These are phyloP conservation scores for Lantana camara DNA, from an alignment of 257 asterid genomes.

Conservation along the genomic window DNA sequence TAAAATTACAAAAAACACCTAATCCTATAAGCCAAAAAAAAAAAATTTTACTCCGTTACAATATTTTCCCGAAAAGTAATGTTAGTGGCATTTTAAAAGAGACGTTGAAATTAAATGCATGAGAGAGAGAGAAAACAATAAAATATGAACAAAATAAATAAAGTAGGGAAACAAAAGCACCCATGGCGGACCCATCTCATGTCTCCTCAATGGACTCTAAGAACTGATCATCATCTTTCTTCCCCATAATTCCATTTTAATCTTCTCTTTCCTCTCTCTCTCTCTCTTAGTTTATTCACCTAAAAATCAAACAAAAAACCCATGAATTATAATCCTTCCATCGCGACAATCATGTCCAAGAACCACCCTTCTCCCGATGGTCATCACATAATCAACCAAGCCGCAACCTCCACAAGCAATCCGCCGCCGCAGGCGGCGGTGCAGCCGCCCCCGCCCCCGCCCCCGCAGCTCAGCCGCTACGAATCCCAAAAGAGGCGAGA, in stretches of 20 bases:
- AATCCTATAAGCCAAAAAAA: background rate
- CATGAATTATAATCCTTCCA: conserved; percentile 38
- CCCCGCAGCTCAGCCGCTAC: conserved; percentile 65
- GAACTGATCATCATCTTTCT: conserved; percentile 50
- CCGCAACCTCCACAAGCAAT: conserved; percentile 30
- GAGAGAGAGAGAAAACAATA: conserved; percentile 29
- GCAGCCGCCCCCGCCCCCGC: conserved; percentile 55
- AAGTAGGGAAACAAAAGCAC: conserved; percentile 65
- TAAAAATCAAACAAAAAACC: conserved; percentile 7
- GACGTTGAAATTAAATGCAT: conserved; percentile 47
- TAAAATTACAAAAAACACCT: conserved; percentile 3
- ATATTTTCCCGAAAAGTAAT: conserved; percentile 2
- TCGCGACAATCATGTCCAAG: conserved; percentile 36
- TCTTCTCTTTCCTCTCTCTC: conserved; percentile 37
- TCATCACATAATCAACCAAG: conserved; percentile 38
- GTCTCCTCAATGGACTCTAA: conserved; percentile 66
- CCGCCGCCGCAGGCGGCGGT: conserved; percentile 37
- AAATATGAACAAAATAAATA: conserved; percentile 27
- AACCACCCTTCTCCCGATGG: conserved; percentile 33
- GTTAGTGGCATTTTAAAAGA: conserved; percentile 39
- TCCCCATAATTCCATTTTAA: conserved; percentile 41
- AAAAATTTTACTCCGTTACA: conserved; percentile 19
- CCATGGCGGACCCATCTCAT: conserved; percentile 56
- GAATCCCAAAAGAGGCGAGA: conserved; percentile 87
- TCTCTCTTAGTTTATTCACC: background rate